Conservation (phyloP, 2,329 filamentous ascomycete species). For the Colletotrichum sp. region DNA sequence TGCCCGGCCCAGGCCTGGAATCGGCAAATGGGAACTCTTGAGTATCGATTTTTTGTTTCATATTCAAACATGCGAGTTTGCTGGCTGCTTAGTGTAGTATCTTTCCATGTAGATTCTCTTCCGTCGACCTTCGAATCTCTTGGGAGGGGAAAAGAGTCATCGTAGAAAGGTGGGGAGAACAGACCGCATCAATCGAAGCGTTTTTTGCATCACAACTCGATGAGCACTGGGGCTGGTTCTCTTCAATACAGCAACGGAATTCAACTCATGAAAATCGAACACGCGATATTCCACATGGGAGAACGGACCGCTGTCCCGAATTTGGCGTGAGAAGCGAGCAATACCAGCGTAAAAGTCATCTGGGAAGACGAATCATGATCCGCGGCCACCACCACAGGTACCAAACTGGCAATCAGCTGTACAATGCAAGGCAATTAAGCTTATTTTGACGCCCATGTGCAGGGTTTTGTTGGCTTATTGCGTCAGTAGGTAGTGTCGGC, state of each 20-base stretch:
- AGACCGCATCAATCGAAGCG: rapidly evolving
- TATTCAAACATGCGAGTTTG: rapidly evolving
- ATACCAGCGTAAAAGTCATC: not conserved
- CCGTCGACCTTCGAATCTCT: not conserved
- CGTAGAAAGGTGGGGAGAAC: not conserved
- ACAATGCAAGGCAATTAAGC: not conserved
- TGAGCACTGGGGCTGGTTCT: not conserved
- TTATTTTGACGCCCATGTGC: not conserved
- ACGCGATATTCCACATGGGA: not conserved
- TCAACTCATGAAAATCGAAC: not conserved
- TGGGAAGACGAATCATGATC: not conserved
- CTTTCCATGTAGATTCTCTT: not conserved
- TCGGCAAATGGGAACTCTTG: too few species aligned
- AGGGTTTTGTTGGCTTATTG: not conserved
- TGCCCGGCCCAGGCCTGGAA: not conserved
- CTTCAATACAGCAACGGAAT: not conserved
- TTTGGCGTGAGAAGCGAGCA: not conserved
- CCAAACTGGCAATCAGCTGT: not conserved
- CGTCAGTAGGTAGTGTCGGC: not conserved
- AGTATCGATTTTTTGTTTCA: rapidly evolving
- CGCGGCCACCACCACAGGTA: not conserved
- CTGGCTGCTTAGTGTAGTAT: not conserved
- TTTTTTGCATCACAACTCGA: not conserved
- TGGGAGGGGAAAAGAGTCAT: not conserved
- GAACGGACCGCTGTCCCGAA: not conserved